Evolutionary conservation across 495 filamentous ascomycete genomes (phyloP).

Genomic region (Penicillium canariense): DNA sequence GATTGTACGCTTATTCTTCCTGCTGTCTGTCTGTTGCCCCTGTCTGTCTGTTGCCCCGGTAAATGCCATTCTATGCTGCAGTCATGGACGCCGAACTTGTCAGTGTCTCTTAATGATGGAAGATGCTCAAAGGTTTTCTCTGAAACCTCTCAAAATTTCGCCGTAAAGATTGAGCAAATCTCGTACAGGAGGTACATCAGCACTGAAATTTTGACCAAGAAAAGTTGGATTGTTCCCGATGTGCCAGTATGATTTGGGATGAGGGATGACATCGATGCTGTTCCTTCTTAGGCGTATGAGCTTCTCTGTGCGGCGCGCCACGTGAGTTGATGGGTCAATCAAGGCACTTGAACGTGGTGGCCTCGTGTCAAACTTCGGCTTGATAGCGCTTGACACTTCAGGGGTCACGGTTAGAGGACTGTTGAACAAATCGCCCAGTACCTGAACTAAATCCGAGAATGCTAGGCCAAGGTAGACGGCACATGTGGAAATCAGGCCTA

Average conservation of each 20-base stretch:
- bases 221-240: not conserved
- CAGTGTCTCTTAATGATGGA: too few relatives aligned
- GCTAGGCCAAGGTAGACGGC: slow-evolving; percentile 16
- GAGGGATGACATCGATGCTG: not conserved
- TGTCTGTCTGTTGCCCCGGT: not conserved
- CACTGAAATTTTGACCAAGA: too few relatives aligned
- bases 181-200: not conserved
- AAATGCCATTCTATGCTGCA: too few relatives aligned
- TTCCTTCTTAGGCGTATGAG: not conserved
- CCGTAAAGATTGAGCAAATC: not conserved
- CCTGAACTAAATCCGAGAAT: slow-evolving; percentile 9
- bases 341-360: not conserved
- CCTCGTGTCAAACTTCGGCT: not conserved
- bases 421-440: not conserved
- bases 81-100: too few relatives aligned
- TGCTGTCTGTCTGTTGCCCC: not conserved
- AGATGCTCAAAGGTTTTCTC: not conserved
- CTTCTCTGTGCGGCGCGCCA: not conserved
- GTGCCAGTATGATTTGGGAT: not conserved
- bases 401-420: not conserved
- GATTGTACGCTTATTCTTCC: not conserved
- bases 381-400: not conserved
- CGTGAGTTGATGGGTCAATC: not conserved
- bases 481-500: slow-evolving; percentile 16
- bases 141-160: not conserved